Evolutionary conservation across 768 basidiomycete species (phyloP).

Genomic region (Naganishia antarctica): DNA sequence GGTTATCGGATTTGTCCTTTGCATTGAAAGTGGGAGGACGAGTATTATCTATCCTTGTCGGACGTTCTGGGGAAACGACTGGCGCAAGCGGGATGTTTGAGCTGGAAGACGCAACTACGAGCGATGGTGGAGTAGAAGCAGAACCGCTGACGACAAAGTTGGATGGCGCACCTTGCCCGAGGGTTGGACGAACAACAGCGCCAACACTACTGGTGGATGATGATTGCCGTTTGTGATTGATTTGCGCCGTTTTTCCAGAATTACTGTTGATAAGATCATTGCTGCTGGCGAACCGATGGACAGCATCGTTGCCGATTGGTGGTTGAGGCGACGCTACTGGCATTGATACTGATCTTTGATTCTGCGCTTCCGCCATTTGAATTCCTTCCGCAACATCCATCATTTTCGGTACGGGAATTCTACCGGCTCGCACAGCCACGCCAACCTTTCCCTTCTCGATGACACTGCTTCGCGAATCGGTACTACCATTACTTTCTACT

Average conservation of each 20-base stretch:
- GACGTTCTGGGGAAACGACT: constrained; percentile 12
- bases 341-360: constrained; percentile 10
- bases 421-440: constrained; percentile 6
- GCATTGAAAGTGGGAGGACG: constrained; percentile 55
- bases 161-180: constrained; percentile 36
- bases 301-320: not conserved
- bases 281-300: not conserved
- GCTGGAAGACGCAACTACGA: constrained; percentile 37
- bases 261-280: not conserved
- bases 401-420: constrained; percentile 9
- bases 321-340: not conserved
- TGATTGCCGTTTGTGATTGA: constrained; percentile 24
- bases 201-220: constrained; percentile 28
- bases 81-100: constrained; percentile 55
- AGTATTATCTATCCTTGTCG: not conserved
- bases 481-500: constrained; percentile 13
- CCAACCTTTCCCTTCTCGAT: constrained; percentile 3
- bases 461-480: constrained; percentile 13
- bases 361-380: not conserved
- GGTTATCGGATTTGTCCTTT: constrained; percentile 31
- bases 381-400: constrained; percentile 15
- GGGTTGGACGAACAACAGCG: constrained; percentile 16
- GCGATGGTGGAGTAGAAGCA: constrained; percentile 34
- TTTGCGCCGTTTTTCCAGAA: not conserved
- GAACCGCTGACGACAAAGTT: constrained; percentile 50